Evolutionary conservation across 2,329 filamentous ascomycete species (phyloP).

Genomic region (Nemania abortiva): DNA sequence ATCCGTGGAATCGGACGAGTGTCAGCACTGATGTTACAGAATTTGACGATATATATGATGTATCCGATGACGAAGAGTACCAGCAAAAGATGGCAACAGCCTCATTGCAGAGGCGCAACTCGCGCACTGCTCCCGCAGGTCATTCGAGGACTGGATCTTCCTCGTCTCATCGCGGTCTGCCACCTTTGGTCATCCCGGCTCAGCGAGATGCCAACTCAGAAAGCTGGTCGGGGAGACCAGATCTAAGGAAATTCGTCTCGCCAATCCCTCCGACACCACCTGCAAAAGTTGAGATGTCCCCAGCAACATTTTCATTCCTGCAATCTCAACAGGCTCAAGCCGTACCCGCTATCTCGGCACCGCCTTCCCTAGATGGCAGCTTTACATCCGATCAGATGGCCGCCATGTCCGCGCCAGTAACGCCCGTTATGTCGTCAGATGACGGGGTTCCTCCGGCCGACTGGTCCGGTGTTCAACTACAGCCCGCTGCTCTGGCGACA

Average conservation of each 20-base stretch:
- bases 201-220: slow-evolving; percentile 53
- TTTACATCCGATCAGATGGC: slow-evolving; percentile 89
- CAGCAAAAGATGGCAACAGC: slow-evolving; percentile 59
- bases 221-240: slow-evolving; percentile 60
- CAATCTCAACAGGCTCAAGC: slow-evolving; percentile 70
- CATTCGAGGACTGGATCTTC: slow-evolving; percentile 56
- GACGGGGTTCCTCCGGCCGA: slow-evolving; percentile 67
- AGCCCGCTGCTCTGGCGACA: slow-evolving; percentile 83
- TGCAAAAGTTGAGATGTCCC: slow-evolving; percentile 79
- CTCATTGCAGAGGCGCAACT: slow-evolving; percentile 55
- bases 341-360: slow-evolving; percentile 80
- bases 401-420: slow-evolving; percentile 84
- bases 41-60: slow-evolving; percentile 89
- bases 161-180: slow-evolving; percentile 55
- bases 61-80: slow-evolving; percentile 80
- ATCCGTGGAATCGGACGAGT: slow-evolving; percentile 73
- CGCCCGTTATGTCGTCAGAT: slow-evolving; percentile 75
- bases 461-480: slow-evolving; percentile 81
- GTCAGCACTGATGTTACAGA: slow-evolving; percentile 74
- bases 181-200: slow-evolving; percentile 66
- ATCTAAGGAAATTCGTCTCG: slow-evolving; percentile 63
- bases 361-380: slow-evolving; percentile 91
- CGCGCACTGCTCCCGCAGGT: slow-evolving; percentile 54
- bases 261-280: slow-evolving; percentile 74
- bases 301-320: slow-evolving; percentile 79